Evolutionary conservation across 768 basidiomycete genomes (phyloP).

Genomic region (Panus rudis): DNA sequence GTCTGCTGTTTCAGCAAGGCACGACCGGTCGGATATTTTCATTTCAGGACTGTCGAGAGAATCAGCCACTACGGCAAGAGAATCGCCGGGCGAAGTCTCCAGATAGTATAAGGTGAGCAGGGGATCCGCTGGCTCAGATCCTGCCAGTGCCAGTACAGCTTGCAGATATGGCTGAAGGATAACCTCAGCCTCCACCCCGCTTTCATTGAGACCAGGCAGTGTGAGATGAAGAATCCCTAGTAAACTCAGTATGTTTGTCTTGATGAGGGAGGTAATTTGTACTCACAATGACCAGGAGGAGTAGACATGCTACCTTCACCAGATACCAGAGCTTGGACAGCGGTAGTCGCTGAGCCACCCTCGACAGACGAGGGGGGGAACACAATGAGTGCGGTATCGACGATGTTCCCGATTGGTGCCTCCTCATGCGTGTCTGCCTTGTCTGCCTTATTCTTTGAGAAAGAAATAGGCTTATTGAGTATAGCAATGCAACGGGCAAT

Average conservation of each 20-base stretch:
- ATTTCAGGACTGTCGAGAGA: conserved; percentile 17
- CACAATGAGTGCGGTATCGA: conserved; percentile 65
- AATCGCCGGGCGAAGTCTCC: not conserved
- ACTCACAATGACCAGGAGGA: conserved; percentile 67
- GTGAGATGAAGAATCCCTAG: conserved; percentile 57
- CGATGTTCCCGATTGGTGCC: conserved; percentile 12
- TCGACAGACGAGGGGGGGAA: conserved; percentile 64
- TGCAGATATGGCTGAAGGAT: conserved; percentile 54
- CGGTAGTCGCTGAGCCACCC: conserved; percentile 37
- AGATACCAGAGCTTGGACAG: conserved; percentile 54
- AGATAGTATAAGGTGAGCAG: conserved; percentile 52
- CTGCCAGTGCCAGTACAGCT: conserved; percentile 30
- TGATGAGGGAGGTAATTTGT: not conserved
- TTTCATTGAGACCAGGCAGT: conserved; percentile 35
- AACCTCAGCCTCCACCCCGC: conserved; percentile 27
- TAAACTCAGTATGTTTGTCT: not conserved
- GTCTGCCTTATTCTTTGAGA: conserved; percentile 20
- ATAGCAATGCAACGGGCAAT: conserved; percentile 48
- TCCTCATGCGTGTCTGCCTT: conserved; percentile 15
- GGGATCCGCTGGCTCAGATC: conserved; percentile 22
- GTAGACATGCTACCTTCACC: conserved; percentile 72
- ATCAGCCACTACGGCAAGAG: not conserved
- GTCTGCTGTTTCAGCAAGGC: conserved; percentile 50
- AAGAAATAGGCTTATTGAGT: conserved; percentile 33
- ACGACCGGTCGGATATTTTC: conserved; percentile 24